Percentiles rank a stretch among this genome's conserved stretches.
Conservation (phyloP, 805 yeast genomes). For the Starmera quercuum region DNA sequence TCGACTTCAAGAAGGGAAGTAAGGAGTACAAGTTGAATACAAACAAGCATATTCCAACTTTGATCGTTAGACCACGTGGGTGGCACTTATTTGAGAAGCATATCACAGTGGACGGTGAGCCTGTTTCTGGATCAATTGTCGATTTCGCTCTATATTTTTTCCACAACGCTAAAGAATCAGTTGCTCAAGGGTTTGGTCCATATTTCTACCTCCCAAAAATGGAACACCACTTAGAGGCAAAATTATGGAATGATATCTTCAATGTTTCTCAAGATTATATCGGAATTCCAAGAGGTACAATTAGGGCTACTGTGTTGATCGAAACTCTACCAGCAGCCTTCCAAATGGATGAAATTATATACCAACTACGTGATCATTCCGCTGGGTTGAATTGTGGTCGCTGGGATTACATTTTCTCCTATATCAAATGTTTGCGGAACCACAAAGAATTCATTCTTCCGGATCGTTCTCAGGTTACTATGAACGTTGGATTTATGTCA, state of each 20-base stretch:
- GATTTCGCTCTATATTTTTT: conserved; percentile 75
- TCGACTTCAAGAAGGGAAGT: conserved; percentile 42
- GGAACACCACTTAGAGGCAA: conserved; percentile 82
- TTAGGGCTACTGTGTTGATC: conserved; percentile 73
- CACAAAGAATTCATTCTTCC: conserved; percentile 62
- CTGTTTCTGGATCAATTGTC: conserved; percentile 68
- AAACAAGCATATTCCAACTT: conserved; percentile 58
- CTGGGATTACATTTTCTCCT: conserved; percentile 83
- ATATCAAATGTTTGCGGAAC: conserved; percentile 69
- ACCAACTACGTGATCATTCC: conserved; percentile 68
- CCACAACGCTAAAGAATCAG: conserved; percentile 60
- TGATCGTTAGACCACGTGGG: conserved; percentile 83
- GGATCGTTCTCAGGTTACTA: conserved; percentile 72
- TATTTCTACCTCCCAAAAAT: conserved; percentile 79
- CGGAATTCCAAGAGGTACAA: conserved; percentile 64
- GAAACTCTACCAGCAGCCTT: conserved; percentile 82
- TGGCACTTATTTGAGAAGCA: conserved; percentile 81
- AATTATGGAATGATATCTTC: conserved; percentile 77
- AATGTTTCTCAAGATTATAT: conserved; percentile 68
- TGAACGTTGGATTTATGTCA: conserved; percentile 77
- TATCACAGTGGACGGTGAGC: conserved; percentile 63
- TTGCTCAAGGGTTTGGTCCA: conserved; percentile 67
- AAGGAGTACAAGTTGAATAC: conserved; percentile 20
- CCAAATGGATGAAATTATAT: conserved; percentile 81
- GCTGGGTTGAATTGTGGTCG: conserved; percentile 83